Evolutionary conservation across 1,284 basidiomycete species (phyloP).

Genomic region (Singerocomus inundabilis): DNA sequence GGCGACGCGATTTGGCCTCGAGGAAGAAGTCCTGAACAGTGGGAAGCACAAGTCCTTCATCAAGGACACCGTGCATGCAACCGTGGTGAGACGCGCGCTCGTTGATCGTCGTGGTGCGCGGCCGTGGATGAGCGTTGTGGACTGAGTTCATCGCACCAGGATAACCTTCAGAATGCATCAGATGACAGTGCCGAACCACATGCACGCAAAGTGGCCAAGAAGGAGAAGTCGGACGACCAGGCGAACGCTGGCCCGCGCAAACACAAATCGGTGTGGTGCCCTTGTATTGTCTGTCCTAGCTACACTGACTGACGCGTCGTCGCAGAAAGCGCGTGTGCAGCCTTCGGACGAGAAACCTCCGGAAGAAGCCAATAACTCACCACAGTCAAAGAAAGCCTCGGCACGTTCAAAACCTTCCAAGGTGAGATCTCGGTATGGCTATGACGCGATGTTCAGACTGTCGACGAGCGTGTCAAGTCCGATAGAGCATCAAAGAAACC

Average conservation of each 20-base stretch:
- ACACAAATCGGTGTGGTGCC: slow-evolving; percentile 13
- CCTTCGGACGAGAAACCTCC: not conserved
- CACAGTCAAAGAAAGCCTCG: slow-evolving; percentile 13
- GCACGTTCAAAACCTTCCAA: slow-evolving; percentile 13
- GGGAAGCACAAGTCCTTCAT: slow-evolving; percentile 45
- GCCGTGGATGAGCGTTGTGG: not conserved
- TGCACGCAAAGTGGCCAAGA: slow-evolving; percentile 1
- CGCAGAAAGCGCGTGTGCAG: slow-evolving; percentile 1
- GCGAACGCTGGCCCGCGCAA: slow-evolving; percentile 7
- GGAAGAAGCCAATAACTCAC: slow-evolving; percentile 1
- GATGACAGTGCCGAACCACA: not conserved
- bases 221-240: slow-evolving; percentile 1
- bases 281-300: not conserved
- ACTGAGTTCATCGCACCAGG: slow-evolving; percentile 7
- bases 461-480: slow-evolving; percentile 9
- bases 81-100: slow-evolving; percentile 35
- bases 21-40: slow-evolving; percentile 40
- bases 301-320: not conserved
- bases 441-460: not conserved
- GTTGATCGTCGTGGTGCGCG: not conserved
- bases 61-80: slow-evolving; percentile 40
- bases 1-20: slow-evolving; percentile 43
- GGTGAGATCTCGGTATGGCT: not conserved
- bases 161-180: slow-evolving; percentile 1
- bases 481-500: slow-evolving; percentile 14